Evolutionary conservation across 768 basidiomycete genomes (phyloP), one percentile per base, ranked within the genome.

Genomic region (Suillus fuscotomentosus): DNA sequence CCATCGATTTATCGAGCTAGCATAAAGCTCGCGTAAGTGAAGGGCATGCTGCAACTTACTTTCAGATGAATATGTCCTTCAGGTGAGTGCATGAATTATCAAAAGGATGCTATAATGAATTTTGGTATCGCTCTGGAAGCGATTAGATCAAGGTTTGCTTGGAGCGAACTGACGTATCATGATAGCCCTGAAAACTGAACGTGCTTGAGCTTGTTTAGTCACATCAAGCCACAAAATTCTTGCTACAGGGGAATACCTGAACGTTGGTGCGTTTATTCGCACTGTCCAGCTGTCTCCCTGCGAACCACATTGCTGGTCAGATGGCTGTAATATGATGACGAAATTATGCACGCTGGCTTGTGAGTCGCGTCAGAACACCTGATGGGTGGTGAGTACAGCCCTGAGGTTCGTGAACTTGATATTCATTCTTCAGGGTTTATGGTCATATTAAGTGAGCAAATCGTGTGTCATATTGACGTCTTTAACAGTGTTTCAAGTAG

Each of bases 61-160:
- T 72, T 79, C 24, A 81, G 70, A 74, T 80, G 60, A 75, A 78
- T 66, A 66, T 73, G 72, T 77, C 34, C 66, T 71, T 20, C 66
- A 73, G 72, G 75, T 75, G 17, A 27, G 63, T 60, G 75, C 69
- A 66, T 63, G 67, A 65, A 65, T 54, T 65, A 27, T 59, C 65
- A 41, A 61, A 45, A 60, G 60, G 70, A 72, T 68, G 61, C 69
- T 54, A 36, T n/a, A 36, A 54, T 34, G 20, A n/a, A 54, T 7
- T 69, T 66, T 70, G 67, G 57, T 59, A 66, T 69, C 73, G 74
- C 75, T 75, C 61, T 77, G 72, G 73, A 77, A 73, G 69, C 71
- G 77, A 66, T 73, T 79, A 67, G 74, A 76, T 68, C 70, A 75
- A 61, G 65, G 68, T 66, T 70, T 70, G 9, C 74, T 77, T 62